Evolutionary conservation across 2,329 filamentous ascomycete genomes (phyloP), one percentile per base, ranked within the genome.

Genomic region (Davidsoniella virescens): DNA sequence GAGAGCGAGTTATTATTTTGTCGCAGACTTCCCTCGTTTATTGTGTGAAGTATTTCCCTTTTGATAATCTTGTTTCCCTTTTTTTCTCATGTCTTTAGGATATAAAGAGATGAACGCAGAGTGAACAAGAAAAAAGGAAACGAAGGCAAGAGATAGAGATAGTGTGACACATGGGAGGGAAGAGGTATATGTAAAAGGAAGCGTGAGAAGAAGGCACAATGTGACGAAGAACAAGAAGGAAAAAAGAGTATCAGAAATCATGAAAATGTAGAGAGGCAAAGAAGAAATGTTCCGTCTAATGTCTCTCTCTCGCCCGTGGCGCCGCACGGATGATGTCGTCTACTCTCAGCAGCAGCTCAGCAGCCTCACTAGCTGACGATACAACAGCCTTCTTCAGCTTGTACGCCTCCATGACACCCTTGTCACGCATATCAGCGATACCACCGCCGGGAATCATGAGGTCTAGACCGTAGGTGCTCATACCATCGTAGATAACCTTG

Each of bases 381-480:
- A 98, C 92, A 50, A 98, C 92, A n/a, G 92, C 92, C 64, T 80
- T 83, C 78, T 98, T 98, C 64, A 98, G 70, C 75, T 98, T 98
- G 74, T 95, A 96, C 66, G 87, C 94, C 70, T 98, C 92, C 57
- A 98, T 83, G 25, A 98, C 88, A 42, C 92, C 92, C 44, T 94
- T 64, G 60, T 98, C 87, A 49, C 90, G 78, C 92, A 98, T 98
- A 62, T 98, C 92, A 10, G 86, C 76, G 60, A 98, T 87, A 42
- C 87, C 88, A 53, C 92, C 92, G 39, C 92, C 90, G 2, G 90
- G 88, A 1, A 82, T 87, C 67, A 84, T 72, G 55, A 98, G 70
- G 62, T 98, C 92, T 55, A 98, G 70, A 17, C 92, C 92, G 49
- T 90, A 94, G 54, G 82, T 94, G 47, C 81, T 87, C 76, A 94